Conservation (phyloP, 2,329 filamentous ascomycete genomes). For the Tolypocladium nubicola region DNA sequence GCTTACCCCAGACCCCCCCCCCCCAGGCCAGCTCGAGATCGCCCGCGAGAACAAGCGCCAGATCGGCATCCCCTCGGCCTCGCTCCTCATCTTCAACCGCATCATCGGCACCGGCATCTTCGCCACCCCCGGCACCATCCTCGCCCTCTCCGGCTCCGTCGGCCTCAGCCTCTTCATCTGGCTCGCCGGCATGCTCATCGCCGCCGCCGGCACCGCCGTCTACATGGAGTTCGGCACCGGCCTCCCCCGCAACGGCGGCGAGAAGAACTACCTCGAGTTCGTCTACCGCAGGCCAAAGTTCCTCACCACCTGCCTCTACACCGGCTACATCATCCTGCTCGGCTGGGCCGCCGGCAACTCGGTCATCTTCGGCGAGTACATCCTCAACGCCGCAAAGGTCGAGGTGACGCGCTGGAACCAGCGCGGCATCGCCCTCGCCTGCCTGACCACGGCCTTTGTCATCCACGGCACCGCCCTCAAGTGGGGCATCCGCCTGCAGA, state of each 20-base stretch:
- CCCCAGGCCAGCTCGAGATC: conserved; percentile 19
- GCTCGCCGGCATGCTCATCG: conserved; percentile 51
- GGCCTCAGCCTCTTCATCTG: conserved; percentile 53
- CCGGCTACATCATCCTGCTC: conserved; percentile 51
- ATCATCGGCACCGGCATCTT: conserved; percentile 60
- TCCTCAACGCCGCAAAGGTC: conserved; percentile 52
- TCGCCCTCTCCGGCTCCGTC: conserved; percentile 47
- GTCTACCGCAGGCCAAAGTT: conserved; percentile 51
- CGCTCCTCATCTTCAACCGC: conserved; percentile 53
- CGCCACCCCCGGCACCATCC: conserved; percentile 48
- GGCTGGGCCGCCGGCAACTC: conserved; percentile 58
- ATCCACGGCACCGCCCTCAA: conserved; percentile 54
- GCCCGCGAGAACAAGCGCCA: conserved; percentile 40
- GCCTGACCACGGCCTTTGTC: conserved; percentile 53
- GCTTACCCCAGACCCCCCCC: no score
- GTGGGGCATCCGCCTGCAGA: conserved; percentile 58
- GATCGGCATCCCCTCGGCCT: conserved; percentile 43
- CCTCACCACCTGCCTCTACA: conserved; percentile 49
- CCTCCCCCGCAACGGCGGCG: conserved; percentile 53
- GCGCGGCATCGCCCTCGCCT: conserved; percentile 54
- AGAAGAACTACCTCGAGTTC: conserved; percentile 59
- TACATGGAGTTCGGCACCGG: conserved; percentile 58
- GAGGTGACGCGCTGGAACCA: conserved; percentile 58
- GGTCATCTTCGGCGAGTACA: conserved; percentile 61
- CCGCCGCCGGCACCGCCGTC: conserved; percentile 50